Percentiles rank a stretch among this genome's conserved stretches.
Evolutionary conservation across 2,329 filamentous ascomycete species (phyloP).

Genomic region (Colletotrichum sp.): DNA sequence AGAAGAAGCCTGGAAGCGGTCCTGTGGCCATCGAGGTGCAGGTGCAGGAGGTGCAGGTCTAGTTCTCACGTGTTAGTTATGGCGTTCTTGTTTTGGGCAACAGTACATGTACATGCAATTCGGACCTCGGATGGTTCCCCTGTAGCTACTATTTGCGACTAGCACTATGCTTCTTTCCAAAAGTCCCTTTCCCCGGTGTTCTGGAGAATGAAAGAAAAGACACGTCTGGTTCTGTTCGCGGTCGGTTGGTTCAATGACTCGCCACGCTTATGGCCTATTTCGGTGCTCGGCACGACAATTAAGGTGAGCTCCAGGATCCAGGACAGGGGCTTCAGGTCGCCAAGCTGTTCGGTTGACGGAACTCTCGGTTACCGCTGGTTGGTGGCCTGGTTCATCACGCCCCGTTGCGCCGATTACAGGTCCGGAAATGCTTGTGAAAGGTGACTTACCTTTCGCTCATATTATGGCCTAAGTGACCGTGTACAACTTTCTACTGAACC

Average conservation of each 20-base stretch:
- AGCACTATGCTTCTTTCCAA: not conserved
- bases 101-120: not conserved
- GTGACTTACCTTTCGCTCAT: not conserved
- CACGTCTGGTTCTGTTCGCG: not conserved
- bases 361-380: not conserved
- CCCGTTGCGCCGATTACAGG: not conserved
- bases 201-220: not conserved
- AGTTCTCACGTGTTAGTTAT: not conserved
- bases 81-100: not conserved
- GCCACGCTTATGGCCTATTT: not conserved
- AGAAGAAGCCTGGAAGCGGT: not conserved
- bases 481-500: not conserved
- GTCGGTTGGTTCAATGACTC: not conserved
- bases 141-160: not conserved
- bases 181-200: not conserved
- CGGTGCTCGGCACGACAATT: not conserved
- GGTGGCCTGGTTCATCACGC: not conserved
- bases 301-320: not conserved
- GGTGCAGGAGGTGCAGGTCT: constrained; percentile 7
- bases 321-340: not conserved
- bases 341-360: not conserved
- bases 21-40: constrained; percentile 1
- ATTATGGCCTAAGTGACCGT: not conserved
- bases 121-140: not conserved
- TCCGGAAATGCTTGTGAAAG: not conserved